phyloP scores from a whole-genome alignment of 768 basidiomycete species.

The Suillus sp. region DNA sequence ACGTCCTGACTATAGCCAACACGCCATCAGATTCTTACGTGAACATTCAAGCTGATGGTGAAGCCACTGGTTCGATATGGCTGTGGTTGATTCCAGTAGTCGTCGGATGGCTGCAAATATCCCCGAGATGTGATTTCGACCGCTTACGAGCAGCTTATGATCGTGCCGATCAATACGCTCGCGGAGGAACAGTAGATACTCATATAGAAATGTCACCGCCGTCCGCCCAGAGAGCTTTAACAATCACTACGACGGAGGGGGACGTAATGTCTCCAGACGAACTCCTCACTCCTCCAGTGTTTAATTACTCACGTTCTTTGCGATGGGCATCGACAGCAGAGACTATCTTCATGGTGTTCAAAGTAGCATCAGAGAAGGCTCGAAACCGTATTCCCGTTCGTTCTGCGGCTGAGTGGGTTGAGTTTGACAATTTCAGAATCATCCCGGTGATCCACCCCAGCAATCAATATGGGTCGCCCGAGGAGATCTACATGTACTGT shows the following conservation, averaged over 20 bases:
- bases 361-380: no score
- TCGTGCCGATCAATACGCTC: conserved; percentile 28
- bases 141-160: conserved; percentile 29
- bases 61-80: conserved; percentile 32
- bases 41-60: neutral
- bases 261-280: conserved; percentile 2
- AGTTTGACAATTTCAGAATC: no score
- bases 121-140: conserved; percentile 34
- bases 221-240: neutral
- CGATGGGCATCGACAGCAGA: neutral
- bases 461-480: no score
- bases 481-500: no score
- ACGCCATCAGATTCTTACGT: neutral
- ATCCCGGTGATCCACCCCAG: no score
- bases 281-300: neutral
- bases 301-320: neutral
- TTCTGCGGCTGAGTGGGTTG: no score
- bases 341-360: no score
- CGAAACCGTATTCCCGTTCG: no score
- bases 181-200: conserved; percentile 17
- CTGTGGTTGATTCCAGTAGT: conserved; percentile 39
- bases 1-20: conserved; percentile 30
- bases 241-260: neutral
- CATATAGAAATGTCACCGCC: neutral
- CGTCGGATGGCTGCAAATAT: conserved; percentile 37